Conservation (phyloP, 371 early-diverging fungal genomes). For the Mucor saturninus region DNA sequence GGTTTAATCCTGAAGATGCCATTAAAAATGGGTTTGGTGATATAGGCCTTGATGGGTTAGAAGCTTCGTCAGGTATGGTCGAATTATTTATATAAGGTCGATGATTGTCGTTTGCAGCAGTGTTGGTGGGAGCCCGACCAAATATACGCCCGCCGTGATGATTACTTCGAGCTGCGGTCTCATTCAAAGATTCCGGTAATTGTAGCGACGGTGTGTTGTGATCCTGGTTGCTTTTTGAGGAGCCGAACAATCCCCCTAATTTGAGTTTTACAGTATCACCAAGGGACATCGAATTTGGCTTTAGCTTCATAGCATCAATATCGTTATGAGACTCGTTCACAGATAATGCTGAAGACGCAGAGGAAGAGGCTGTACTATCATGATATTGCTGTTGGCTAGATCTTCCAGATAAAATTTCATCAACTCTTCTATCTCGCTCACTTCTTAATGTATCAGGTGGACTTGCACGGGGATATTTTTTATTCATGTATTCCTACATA, state of each 20-base stretch:
- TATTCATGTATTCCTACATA: slow-evolving; percentile 20
- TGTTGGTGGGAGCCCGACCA: slow-evolving; percentile 24
- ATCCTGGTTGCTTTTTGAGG: slow-evolving; percentile 11
- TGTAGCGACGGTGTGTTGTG: background rate
- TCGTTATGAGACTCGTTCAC: slow-evolving; percentile 4
- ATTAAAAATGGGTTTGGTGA: slow-evolving; percentile 35
- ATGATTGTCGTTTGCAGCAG: slow-evolving; percentile 12
- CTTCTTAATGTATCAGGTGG: slow-evolving; percentile 27
- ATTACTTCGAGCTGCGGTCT: background rate
- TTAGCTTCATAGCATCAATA: slow-evolving; percentile 10
- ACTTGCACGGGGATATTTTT: slow-evolving; percentile 36
- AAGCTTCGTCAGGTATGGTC: slow-evolving; percentile 2
- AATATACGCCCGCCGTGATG: slow-evolving; percentile 31
- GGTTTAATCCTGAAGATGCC: slow-evolving; percentile 12
- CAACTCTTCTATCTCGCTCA: slow-evolving; percentile 44
- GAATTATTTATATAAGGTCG: background rate
- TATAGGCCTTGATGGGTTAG: slow-evolving; percentile 29
- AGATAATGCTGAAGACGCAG: slow-evolving; percentile 11
- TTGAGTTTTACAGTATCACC: slow-evolving; percentile 39
- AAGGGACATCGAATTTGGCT: slow-evolving; percentile 26
- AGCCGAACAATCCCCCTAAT: slow-evolving; percentile 33
- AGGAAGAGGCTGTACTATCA: slow-evolving; percentile 12
- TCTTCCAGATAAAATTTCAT: slow-evolving; percentile 40
- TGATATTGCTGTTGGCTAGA: slow-evolving; percentile 7
- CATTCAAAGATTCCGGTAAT: slow-evolving; percentile 1